These are phyloP conservation scores for Apiospora hydei DNA, from an alignment of 2,329 filamentous ascomycete genomes.

Conservation along the genomic window DNA sequence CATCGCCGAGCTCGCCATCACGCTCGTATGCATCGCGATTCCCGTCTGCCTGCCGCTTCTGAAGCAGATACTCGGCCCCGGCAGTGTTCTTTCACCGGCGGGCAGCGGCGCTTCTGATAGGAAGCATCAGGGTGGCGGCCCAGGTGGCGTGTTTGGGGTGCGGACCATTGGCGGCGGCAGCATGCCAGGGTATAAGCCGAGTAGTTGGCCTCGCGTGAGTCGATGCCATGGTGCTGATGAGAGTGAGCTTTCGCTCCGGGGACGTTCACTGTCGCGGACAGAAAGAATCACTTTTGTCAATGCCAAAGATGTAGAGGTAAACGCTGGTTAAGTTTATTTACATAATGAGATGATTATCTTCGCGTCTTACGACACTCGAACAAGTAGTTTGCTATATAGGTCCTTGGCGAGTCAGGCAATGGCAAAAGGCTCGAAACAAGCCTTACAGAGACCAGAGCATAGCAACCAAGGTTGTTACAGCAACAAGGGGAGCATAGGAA, in stretches of 20 bases:
- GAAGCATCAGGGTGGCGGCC: neutral
- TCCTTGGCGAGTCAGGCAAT: too few species aligned
- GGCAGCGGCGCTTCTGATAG: neutral
- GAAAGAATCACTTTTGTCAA: neutral
- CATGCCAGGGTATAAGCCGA: neutral
- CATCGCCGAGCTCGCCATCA: slow-evolving; percentile 23
- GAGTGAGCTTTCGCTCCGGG: neutral
- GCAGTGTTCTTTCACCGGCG: neutral
- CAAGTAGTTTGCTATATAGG: too few species aligned
- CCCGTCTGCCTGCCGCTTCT: slow-evolving; percentile 18
- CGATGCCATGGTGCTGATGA: neutral
- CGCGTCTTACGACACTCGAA: too few species aligned
- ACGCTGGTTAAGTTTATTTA: neutral
- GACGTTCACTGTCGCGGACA: neutral
- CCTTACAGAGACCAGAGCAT: too few species aligned
- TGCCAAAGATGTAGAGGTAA: neutral
- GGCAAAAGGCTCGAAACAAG: too few species aligned
- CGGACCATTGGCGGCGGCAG: slow-evolving; percentile 12
- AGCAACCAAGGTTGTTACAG: too few species aligned
- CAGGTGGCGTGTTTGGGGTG: slow-evolving; percentile 11
- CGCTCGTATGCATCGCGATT: slow-evolving; percentile 21
- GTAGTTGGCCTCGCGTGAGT: neutral
- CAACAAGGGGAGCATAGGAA: too few species aligned
- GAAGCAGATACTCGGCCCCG: neutral
- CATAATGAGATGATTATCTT: neutral